These are phyloP conservation scores for Phoma sp. DNA, from an alignment of 2,329 filamentous ascomycete species.

Conservation along the genomic window DNA sequence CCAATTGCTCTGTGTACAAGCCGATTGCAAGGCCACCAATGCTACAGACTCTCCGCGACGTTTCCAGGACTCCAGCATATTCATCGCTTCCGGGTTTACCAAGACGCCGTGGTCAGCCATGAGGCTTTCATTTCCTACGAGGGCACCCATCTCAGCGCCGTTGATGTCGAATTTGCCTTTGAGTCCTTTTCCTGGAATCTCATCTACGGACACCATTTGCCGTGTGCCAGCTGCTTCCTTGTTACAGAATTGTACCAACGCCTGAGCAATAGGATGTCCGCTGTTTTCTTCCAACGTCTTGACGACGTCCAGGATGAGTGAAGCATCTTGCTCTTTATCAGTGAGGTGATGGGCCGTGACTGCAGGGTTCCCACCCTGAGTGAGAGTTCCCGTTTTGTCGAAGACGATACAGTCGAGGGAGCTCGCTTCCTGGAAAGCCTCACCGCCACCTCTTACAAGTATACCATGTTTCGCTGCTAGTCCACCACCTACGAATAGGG, in stretches of 20 bases:
- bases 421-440: constrained; percentile 85
- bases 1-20: constrained; percentile 28
- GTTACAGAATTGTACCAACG: constrained; percentile 68
- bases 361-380: constrained; percentile 71
- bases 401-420: constrained; percentile 80
- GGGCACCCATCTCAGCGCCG: constrained; percentile 48
- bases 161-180: constrained; percentile 59
- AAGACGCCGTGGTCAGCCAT: constrained; percentile 55
- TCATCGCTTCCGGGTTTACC: constrained; percentile 27
- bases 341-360: constrained; percentile 63
- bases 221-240: constrained; percentile 18
- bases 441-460: constrained; percentile 81
- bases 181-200: constrained; percentile 75
- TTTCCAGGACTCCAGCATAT: constrained; percentile 49
- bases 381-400: constrained; percentile 87
- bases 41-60: constrained; percentile 51
- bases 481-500: constrained; percentile 80
- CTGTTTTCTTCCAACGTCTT: constrained; percentile 72
- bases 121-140: constrained; percentile 77
- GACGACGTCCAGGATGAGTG: constrained; percentile 59
- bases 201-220: constrained; percentile 57
- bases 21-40: constrained; percentile 39
- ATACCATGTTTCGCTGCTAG: constrained; percentile 81
- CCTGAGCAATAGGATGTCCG: constrained; percentile 75
- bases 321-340: constrained; percentile 35